A percentile compares a stretch with the other conserved stretches of the same genome.
These are phyloP conservation scores for Lactifluus pinguis DNA, from an alignment of 768 basidiomycete species.

Conservation along the genomic window DNA sequence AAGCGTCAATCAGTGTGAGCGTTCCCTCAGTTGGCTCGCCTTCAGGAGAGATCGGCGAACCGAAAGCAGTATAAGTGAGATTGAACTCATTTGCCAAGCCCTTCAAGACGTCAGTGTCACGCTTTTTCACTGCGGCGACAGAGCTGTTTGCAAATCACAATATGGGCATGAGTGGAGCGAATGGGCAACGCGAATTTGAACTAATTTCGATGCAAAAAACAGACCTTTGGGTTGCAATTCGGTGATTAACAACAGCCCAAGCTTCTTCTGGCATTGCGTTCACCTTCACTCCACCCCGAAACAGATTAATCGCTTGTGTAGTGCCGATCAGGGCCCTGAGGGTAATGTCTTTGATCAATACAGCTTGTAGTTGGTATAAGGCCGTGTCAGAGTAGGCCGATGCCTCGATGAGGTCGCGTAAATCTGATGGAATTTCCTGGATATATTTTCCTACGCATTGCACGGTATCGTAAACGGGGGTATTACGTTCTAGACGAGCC, in stretches of 20 bases:
- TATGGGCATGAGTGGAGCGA: background rate
- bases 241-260: slow-evolving; percentile 24
- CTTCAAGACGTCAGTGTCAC: slow-evolving; percentile 24
- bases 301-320: slow-evolving; percentile 31
- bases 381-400: slow-evolving; percentile 25
- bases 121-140: slow-evolving; percentile 25
- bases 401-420: slow-evolving; percentile 25
- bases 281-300: slow-evolving; percentile 35
- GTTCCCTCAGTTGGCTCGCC: slow-evolving; percentile 28
- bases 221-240: slow-evolving; percentile 28
- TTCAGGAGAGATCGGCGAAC: slow-evolving; percentile 22
- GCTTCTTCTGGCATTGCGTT: slow-evolving; percentile 40
- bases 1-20: slow-evolving; percentile 32
- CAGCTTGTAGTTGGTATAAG: slow-evolving; percentile 29
- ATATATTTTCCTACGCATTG: slow-evolving; percentile 38
- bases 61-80: slow-evolving; percentile 35
- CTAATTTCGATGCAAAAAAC: background rate
- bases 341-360: slow-evolving; percentile 21
- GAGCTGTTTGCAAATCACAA: slow-evolving; percentile 21
- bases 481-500: slow-evolving; percentile 26
- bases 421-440: slow-evolving; percentile 27
- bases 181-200: background rate
- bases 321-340: slow-evolving; percentile 27
- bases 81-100: slow-evolving; percentile 31
- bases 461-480: slow-evolving; percentile 28